phyloP scores from a whole-genome alignment of 1,284 basidiomycete species.

The Ceratobasidium theobromae region DNA sequence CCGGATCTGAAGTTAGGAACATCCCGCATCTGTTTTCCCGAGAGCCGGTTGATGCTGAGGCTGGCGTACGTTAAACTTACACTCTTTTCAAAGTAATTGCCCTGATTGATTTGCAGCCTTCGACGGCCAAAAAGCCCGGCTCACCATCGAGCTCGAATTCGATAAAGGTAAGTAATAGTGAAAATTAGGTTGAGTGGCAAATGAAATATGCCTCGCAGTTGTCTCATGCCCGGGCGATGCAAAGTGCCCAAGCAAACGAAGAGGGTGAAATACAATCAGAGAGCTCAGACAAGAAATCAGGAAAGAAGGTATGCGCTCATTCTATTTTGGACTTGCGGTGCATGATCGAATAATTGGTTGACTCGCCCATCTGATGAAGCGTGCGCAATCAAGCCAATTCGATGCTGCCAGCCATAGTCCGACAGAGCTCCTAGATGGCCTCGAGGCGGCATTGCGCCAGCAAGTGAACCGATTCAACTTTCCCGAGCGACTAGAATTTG shows the following conservation, averaged over 20 bases:
- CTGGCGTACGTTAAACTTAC: constrained; percentile 3
- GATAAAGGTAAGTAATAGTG: neutral
- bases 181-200: no score
- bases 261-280: neutral
- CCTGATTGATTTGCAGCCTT: neutral
- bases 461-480: constrained; percentile 22
- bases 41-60: constrained; percentile 9
- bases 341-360: no score
- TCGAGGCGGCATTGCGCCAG: constrained; percentile 6
- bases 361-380: neutral
- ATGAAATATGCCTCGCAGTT: neutral
- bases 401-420: neutral
- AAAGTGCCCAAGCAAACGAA: no score
- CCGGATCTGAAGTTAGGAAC: neutral
- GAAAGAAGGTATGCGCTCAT: constrained; percentile 1
- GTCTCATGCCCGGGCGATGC: neutral
- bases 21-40: neutral
- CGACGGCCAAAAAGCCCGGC: neutral
- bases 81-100: neutral
- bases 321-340: neutral
- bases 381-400: neutral
- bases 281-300: neutral
- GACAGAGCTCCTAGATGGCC: neutral
- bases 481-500: constrained; percentile 17
- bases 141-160: neutral